These are phyloP conservation scores for Russula sp. DNA, from an alignment of 768 basidiomycete species.

Conservation along the genomic window DNA sequence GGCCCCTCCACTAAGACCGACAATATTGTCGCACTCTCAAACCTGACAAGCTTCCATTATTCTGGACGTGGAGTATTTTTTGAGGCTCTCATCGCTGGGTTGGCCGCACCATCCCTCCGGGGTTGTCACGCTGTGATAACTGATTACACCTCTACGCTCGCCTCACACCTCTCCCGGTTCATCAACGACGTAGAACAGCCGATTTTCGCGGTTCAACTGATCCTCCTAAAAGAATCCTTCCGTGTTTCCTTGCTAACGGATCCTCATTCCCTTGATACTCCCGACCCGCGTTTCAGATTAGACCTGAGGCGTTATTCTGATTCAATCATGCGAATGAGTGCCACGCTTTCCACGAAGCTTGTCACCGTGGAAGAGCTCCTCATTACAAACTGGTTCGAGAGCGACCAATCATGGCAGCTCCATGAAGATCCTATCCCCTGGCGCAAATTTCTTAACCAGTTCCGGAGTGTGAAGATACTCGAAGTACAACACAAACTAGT, in stretches of 20 bases:
- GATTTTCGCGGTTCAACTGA: not conserved
- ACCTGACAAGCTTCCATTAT: not conserved
- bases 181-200: not conserved
- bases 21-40: not conserved
- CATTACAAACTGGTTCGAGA: not conserved
- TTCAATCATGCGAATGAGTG: not conserved
- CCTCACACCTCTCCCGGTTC: not conserved
- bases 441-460: not conserved
- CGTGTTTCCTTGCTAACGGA: not conserved
- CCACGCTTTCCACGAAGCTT: not conserved
- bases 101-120: not conserved
- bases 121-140: not conserved
- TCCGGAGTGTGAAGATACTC: not conserved
- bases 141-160: too few relatives aligned
- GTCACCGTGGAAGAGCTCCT: not conserved
- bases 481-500: not conserved
- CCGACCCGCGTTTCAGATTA: not conserved
- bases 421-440: not conserved
- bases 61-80: not conserved
- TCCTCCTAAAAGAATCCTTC: fast-evolving
- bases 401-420: not conserved
- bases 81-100: not conserved
- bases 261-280: not conserved
- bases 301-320: not conserved
- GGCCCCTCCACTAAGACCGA: too few relatives aligned